Base-by-base conservation (phyloP, 148 eudicot genomes). In the Rhododendron ferrugineum region DNA sequence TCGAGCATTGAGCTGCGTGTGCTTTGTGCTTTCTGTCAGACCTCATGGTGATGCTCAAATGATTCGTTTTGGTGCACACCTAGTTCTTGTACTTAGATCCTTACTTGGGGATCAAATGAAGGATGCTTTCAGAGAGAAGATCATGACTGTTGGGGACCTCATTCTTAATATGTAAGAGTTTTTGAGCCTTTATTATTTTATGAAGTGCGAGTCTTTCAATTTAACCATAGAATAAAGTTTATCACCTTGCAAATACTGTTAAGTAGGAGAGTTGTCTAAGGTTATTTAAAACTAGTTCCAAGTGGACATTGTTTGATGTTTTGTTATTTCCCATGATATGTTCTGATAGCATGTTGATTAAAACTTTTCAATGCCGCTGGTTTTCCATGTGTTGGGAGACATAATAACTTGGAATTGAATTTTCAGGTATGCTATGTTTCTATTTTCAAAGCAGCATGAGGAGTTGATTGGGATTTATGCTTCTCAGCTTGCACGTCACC, bases 61-160 rank as follows among this genome's bases (percentile, higher is more conserved):
- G 99, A 93, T 97, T 84, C 96, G 99, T 28, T 95, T 97, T 92
- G 98, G 98, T 70, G 99, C 99, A 66, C 99, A 97, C 86, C 84
- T 95, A 83, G 99, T 97, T 85, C 90, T 97, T 86, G 96, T 95
- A 88, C 96, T 97, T 82, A 87, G 99, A 79, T 88, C 89, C 89
- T 88, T 97, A 87, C 92, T 92, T 82, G 98, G 88, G 82, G 95
- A 95, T 86, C 93, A 95, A 84, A 89, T 95, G 93, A 72, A 92
- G 84, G 98, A 94, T 87, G 85, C 86, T 87, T 93, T 95, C 85
- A 93, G 88, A 89, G 98, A 97, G 93, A 97, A 92, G 90, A 91
- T 95, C 85, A 92, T 89, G 95, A 94, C 92, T 80, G 92, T 95
- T 90, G 99, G 99, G 85, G 99, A 97, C 87, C 97, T 94, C 87